Base-by-base conservation (phyloP, 2,329 filamentous ascomycete genomes). In the Microascus cirrosus region DNA sequence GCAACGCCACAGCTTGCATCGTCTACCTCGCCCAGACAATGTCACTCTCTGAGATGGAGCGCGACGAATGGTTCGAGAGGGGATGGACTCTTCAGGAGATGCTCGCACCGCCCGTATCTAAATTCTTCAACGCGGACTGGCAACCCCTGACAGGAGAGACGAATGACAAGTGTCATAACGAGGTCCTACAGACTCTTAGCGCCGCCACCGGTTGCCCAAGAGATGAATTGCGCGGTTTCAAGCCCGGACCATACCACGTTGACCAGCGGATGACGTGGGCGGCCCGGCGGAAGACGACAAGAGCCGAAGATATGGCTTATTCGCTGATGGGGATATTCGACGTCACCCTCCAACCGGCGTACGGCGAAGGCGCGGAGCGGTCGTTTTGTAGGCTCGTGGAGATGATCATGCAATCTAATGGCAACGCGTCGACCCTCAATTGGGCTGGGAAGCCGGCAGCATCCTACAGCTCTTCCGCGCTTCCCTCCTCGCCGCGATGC, bases 251-350 rank as follows among this genome's bases (percentile, higher is more conserved):
- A 12, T 39, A 8, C 36, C 18, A 39, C 36, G 56, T 66, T 53
- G 69, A 70, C 15, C 59, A 63, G 48, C 62, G 66, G 53, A 71
- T 72, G 69, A 64, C 65, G n/a, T 73, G 70, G 70, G 69, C 68
- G 18, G 62, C 69, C 7, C 56, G 60, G 24, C 63, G 71, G 18
- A 57, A 66, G 51, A 71, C 68, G 3, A 65, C 61, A 1, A 64
- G 67, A 11, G 13, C 51, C 35, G 65, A 71, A 50, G 70, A 73
- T 59, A 60, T 63, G 53, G 70, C 70, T 0, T 73, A 72, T 56
- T 68, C 65, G 34, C 54, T 73, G 25, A 59, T 73, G 42, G 71
- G 70, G 1, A 60, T 73, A 2, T 72, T 70, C 28, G 64, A 61
- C 39, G 63, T 73, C 4, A 67, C 67, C 28, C 71, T 73, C 67